Evolutionary conservation across 768 basidiomycete species (phyloP).

Genomic region (Mycena amicta): DNA sequence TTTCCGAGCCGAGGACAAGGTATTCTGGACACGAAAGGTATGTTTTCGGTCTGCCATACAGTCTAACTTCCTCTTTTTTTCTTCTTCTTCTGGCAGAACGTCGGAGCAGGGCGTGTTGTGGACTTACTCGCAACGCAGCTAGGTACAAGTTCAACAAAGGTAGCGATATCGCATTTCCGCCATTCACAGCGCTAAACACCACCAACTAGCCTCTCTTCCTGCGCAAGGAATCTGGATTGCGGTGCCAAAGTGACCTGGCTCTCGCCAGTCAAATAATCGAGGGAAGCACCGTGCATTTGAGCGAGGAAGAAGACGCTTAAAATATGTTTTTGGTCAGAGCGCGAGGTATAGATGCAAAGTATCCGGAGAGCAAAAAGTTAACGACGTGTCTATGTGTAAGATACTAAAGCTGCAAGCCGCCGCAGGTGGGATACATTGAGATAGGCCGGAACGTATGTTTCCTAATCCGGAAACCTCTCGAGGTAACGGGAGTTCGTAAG

Average conservation of each 20-base stretch:
- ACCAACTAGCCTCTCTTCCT: not conserved
- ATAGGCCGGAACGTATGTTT: conserved; percentile 94
- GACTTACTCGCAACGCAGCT: conserved; percentile 4
- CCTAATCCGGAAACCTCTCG: conserved; percentile 94
- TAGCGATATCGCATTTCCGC: conserved; percentile 9
- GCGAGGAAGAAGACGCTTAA: conserved; percentile 29
- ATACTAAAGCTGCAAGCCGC: conserved; percentile 83
- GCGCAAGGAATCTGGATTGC: not conserved
- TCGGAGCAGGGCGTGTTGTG: conserved; percentile 56
- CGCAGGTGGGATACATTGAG: conserved; percentile 88
- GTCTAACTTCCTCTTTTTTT: no score
- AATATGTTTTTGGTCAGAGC: conserved; percentile 44
- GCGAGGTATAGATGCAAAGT: conserved; percentile 38
- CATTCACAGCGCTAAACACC: not conserved
- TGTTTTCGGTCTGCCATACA: no score
- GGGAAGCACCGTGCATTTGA: not conserved
- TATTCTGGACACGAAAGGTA: conserved; percentile 79
- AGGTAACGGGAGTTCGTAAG: conserved; percentile 91
- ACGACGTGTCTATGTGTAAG: conserved; percentile 50
- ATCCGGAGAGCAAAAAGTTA: conserved; percentile 15
- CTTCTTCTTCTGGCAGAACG: no score
- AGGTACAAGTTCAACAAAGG: conserved; percentile 3
- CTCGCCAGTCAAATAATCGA: not conserved
- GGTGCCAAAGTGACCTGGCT: not conserved
- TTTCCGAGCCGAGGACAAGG: conserved; percentile 51